Evolutionary conservation across 2,329 filamentous ascomycete genomes (phyloP).

Genomic region (Phoma sp.): DNA sequence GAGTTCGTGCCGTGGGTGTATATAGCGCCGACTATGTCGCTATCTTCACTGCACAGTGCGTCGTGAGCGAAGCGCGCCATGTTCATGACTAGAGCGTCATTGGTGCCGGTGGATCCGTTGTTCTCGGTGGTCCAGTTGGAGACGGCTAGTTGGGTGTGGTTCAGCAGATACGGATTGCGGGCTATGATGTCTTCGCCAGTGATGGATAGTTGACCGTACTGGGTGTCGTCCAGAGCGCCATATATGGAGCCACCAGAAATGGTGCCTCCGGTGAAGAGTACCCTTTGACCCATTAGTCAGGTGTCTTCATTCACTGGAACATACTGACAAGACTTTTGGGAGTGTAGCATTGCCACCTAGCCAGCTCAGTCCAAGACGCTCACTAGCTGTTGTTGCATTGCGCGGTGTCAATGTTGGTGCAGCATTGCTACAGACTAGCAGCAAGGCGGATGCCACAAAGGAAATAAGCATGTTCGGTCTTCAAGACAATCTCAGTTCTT

Average conservation of each 20-base stretch:
- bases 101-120: conserved; percentile 33
- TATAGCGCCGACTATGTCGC: conserved; percentile 37
- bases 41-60: conserved; percentile 31
- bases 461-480: too few species aligned
- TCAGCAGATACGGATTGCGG: conserved; percentile 34
- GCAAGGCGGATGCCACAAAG: background rate
- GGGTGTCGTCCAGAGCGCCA: conserved; percentile 37
- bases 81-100: conserved; percentile 39
- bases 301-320: too few species aligned
- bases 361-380: background rate
- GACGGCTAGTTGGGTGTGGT: conserved; percentile 38
- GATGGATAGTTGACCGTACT: conserved; percentile 34
- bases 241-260: conserved; percentile 35
- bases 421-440: background rate
- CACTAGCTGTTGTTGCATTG: background rate
- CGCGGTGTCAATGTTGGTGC: background rate
- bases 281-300: conserved; percentile 14
- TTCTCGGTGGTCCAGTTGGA: conserved; percentile 32
- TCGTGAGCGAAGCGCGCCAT: conserved; percentile 35
- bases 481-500: too few species aligned
- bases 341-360: background rate
- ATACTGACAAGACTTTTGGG: background rate
- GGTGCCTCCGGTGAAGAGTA: conserved; percentile 37
- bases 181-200: conserved; percentile 36
- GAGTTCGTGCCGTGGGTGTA: conserved; percentile 41